phyloP scores from a whole-genome alignment of 163 green algal genomes.

The Scenedesmus sp. region DNA sequence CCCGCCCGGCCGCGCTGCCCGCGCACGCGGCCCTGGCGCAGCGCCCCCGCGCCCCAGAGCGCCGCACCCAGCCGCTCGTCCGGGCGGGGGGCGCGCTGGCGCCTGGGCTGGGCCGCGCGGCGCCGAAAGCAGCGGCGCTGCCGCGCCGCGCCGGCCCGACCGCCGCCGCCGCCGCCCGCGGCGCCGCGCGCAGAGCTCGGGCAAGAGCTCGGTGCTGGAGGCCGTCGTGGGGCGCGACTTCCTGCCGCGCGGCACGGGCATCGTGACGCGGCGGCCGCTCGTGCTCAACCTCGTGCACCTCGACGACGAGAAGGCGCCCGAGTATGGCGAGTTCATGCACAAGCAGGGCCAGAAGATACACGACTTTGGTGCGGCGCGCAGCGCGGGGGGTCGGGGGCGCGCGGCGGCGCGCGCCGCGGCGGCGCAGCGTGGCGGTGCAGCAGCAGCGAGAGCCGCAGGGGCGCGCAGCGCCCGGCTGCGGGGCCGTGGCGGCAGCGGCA shows the following conservation, averaged over 20 bases:
- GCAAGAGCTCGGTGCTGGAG: constrained; percentile 95
- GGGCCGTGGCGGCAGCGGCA: background rate
- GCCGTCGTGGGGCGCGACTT: constrained; percentile 95
- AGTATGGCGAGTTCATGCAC: constrained; percentile 93
- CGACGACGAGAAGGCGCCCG: constrained; percentile 71
- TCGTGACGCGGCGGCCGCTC: constrained; percentile 90
- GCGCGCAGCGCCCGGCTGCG: too few species aligned
- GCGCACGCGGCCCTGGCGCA: too few species aligned
- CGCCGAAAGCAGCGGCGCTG: too few species aligned
- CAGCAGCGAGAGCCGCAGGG: background rate
- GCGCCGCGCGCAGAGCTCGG: constrained; percentile 78
- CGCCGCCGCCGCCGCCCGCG: background rate
- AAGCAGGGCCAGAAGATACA: constrained; percentile 77
- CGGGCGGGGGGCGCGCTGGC: too few species aligned
- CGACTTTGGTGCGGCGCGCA: constrained; percentile 84
- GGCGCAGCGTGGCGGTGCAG: too few species aligned
- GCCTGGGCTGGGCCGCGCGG: too few species aligned
- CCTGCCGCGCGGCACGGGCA: constrained; percentile 91
- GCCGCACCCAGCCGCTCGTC: too few species aligned
- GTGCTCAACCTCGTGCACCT: constrained; percentile 89
- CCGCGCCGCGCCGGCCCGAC: too few species aligned
- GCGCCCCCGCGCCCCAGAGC: too few species aligned
- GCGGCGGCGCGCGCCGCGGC: too few species aligned
- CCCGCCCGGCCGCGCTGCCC: background rate
- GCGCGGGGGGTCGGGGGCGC: too few species aligned